Percentiles rank a stretch among this genome's conserved stretches.
phyloP scores from a whole-genome alignment of 768 basidiomycete species.

The Mycena haematopus region DNA sequence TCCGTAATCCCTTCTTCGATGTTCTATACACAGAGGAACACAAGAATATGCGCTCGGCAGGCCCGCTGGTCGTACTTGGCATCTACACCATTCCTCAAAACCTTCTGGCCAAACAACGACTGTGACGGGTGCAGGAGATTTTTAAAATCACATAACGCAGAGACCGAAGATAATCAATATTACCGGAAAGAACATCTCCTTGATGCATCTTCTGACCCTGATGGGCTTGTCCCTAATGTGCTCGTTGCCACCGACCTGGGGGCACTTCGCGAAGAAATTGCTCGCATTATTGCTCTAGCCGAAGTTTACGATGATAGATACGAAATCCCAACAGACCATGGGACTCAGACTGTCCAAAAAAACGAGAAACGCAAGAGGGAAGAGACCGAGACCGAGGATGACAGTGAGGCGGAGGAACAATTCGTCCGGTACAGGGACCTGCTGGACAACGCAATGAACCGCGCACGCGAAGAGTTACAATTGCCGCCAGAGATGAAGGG shows the following conservation, averaged over 20 bases:
- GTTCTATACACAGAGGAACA: constrained; percentile 20
- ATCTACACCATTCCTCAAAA: constrained; percentile 6
- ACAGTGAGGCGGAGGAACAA: background rate
- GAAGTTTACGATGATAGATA: too few relatives aligned
- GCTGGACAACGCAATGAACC: background rate
- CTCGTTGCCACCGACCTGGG: background rate
- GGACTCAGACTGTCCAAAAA: too few relatives aligned
- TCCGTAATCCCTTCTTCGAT: background rate
- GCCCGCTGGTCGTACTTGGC: constrained; percentile 5
- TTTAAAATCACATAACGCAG: constrained; percentile 2
- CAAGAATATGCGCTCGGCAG: constrained; percentile 14
- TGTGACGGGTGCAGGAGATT: background rate
- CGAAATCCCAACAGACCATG: too few relatives aligned
- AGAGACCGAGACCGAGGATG: too few relatives aligned
- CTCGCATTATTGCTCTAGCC: too few relatives aligned
- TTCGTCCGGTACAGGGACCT: background rate
- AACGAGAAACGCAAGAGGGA: background rate
- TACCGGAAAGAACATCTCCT: background rate
- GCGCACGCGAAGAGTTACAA: background rate
- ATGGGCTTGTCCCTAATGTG: too few relatives aligned
- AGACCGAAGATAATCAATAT: background rate
- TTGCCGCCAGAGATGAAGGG: background rate
- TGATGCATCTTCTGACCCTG: background rate
- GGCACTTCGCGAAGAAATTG: background rate
- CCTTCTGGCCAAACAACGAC: constrained; percentile 1